phyloP scores from a whole-genome alignment of 2,329 filamentous ascomycete species.

The Rutstroemia sp. region DNA sequence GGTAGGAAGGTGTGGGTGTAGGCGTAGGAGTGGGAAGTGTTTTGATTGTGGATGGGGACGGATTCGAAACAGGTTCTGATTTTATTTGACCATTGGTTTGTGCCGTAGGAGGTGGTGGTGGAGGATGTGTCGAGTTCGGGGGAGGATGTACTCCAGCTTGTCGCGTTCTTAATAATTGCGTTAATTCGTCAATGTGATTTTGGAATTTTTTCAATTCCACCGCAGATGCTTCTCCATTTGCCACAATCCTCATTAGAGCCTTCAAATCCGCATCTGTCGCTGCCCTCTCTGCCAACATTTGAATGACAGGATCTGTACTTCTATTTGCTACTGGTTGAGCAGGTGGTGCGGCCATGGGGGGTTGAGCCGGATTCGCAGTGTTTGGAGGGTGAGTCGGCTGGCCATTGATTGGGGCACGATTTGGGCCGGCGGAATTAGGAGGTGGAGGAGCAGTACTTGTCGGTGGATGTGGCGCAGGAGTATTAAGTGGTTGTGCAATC shows the following conservation, averaged over 20 bases:
- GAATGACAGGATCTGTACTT: slow-evolving; percentile 69
- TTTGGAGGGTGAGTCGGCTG: not conserved
- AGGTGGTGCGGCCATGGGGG: slow-evolving; percentile 3
- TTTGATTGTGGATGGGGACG: slow-evolving; percentile 17
- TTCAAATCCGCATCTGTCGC: slow-evolving; percentile 66
- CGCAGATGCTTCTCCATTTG: slow-evolving; percentile 63
- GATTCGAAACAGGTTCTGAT: slow-evolving; percentile 11
- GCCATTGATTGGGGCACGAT: not conserved
- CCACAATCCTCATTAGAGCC: slow-evolving; percentile 76
- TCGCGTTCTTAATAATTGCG: slow-evolving; percentile 53
- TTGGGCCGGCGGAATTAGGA: not conserved
- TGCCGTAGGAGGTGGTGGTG: slow-evolving; percentile 6
- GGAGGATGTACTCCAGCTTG: slow-evolving; percentile 38
- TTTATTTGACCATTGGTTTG: slow-evolving; percentile 13
- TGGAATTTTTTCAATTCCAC: slow-evolving; percentile 72
- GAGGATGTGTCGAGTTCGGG: slow-evolving; percentile 19
- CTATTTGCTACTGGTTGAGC: slow-evolving; percentile 23
- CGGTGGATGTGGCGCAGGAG: not conserved
- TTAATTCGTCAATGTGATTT: slow-evolving; percentile 73
- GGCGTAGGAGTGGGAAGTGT: slow-evolving; percentile 13
- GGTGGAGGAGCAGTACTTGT: not conserved
- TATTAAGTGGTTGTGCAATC: slow-evolving; percentile 18
- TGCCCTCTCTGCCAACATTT: slow-evolving; percentile 68
- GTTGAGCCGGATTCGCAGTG: slow-evolving; percentile 1
- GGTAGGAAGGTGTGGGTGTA: slow-evolving; percentile 9